Evolutionary conservation across 2,329 filamentous ascomycete genomes (phyloP).

Genomic region (Sphaerulina populicola): DNA sequence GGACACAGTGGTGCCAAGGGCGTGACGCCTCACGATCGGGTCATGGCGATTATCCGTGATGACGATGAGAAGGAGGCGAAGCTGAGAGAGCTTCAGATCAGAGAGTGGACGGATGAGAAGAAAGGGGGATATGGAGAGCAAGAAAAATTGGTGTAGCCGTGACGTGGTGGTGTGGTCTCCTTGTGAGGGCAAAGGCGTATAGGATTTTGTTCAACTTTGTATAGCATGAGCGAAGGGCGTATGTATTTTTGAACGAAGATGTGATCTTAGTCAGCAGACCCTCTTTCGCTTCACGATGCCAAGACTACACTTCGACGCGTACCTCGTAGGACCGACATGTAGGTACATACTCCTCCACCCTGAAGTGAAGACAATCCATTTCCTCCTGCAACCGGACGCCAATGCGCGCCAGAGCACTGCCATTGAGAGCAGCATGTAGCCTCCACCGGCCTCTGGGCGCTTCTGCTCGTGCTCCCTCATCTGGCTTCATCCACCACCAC

Average conservation of each 20-base stretch:
- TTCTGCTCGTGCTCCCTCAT: not conserved
- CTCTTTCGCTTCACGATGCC: too few relatives aligned
- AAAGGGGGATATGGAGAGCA: conserved; percentile 11
- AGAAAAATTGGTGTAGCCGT: conserved; percentile 3
- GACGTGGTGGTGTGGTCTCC: not conserved
- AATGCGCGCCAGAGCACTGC: conserved; percentile 2
- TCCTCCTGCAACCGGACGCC: not conserved
- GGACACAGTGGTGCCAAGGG: conserved; percentile 23
- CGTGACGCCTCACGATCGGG: conserved; percentile 27
- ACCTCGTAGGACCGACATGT: too few relatives aligned
- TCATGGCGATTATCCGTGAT: conserved; percentile 30
- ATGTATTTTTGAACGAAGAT: too few relatives aligned
- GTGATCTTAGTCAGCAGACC: too few relatives aligned
- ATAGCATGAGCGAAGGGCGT: not conserved
- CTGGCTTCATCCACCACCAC: conserved; percentile 1
- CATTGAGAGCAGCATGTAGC: conserved; percentile 1
- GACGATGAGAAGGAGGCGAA: conserved; percentile 30
- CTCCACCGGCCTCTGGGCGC: not conserved
- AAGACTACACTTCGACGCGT: not conserved
- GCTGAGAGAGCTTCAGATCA: conserved; percentile 21
- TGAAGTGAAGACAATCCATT: too few relatives aligned
- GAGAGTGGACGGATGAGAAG: conserved; percentile 20
- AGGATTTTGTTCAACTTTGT: not conserved
- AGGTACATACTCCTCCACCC: too few relatives aligned
- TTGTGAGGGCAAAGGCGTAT: not conserved